These are phyloP conservation scores for Erysiphe neolycopersici DNA, from an alignment of 2,329 filamentous ascomycete species.

Conservation along the genomic window DNA sequence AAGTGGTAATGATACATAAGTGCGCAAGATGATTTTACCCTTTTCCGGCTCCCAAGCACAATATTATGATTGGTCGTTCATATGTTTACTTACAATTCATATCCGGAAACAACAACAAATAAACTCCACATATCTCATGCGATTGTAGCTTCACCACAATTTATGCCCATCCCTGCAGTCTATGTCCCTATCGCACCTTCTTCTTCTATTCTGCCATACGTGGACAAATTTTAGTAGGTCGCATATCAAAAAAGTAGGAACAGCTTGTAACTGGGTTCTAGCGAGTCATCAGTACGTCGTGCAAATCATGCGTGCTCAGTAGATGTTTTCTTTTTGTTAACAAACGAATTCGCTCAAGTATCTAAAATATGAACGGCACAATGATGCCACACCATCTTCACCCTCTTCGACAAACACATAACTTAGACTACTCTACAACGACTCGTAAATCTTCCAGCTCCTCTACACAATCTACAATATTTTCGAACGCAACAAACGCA, in stretches of 20 bases:
- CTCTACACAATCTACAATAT: conserved; percentile 42
- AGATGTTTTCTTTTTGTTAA: conserved; percentile 4
- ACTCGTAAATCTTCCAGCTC: conserved; percentile 40
- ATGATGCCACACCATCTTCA: conserved; percentile 28
- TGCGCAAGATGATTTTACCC: too few species aligned
- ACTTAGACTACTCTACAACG: conserved; percentile 19
- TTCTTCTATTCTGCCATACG: conserved; percentile 6
- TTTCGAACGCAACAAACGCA: conserved; percentile 24
- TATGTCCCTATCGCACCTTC: conserved; percentile 1
- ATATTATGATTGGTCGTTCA: conserved; percentile 1
- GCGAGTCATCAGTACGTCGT: conserved; percentile 2
- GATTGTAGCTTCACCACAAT: background rate
- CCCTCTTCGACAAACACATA: conserved; percentile 29
- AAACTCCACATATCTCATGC: conserved; percentile 1
- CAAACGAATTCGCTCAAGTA: conserved; percentile 4
- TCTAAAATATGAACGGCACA: conserved; percentile 4
- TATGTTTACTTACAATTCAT: conserved; percentile 1
- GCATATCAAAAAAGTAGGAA: conserved; percentile 3
- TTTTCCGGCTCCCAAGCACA: too few species aligned
- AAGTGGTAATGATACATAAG: too few species aligned
- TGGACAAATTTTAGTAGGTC: conserved; percentile 3
- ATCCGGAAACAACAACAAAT: background rate
- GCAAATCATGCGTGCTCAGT: conserved; percentile 4
- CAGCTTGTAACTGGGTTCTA: conserved; percentile 2
- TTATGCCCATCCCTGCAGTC: background rate